Evolutionary conservation across 306 rosid species (phyloP).

Genomic region (Canavalia gladiata): DNA sequence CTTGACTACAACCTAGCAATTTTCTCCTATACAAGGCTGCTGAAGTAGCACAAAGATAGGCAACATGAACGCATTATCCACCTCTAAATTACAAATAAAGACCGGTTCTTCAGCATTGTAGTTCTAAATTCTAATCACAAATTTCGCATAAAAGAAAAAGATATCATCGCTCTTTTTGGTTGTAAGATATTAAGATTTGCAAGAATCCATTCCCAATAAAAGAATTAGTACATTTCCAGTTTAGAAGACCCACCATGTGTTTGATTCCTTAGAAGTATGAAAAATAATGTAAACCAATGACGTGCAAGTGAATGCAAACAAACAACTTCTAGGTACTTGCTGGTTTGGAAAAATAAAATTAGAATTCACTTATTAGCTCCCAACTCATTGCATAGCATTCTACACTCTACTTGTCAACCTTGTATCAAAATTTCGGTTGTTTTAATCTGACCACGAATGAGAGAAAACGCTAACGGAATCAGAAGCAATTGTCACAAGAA

Average conservation of each 20-base stretch:
- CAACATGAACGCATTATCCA: background rate
- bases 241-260: constrained; percentile 3
- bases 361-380: background rate
- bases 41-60: background rate
- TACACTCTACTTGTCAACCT: background rate
- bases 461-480: background rate
- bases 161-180: background rate
- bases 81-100: background rate
- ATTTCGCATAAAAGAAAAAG: constrained; percentile 7
- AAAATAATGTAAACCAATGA: background rate
- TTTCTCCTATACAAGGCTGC: background rate
- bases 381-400: background rate
- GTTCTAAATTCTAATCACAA: background rate
- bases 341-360: background rate
- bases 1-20: background rate
- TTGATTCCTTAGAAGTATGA: background rate
- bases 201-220: background rate
- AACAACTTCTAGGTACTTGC: background rate
- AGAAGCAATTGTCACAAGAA: background rate
- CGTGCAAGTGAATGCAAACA: background rate
- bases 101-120: background rate
- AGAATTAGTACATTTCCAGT: background rate
- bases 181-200: background rate
- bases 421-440: background rate
- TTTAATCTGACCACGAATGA: background rate